A percentile compares a stretch with the other conserved stretches of the same genome.
These are phyloP conservation scores for Arctium lappa DNA, from an alignment of 129 eudicot species.

Conservation along the genomic window DNA sequence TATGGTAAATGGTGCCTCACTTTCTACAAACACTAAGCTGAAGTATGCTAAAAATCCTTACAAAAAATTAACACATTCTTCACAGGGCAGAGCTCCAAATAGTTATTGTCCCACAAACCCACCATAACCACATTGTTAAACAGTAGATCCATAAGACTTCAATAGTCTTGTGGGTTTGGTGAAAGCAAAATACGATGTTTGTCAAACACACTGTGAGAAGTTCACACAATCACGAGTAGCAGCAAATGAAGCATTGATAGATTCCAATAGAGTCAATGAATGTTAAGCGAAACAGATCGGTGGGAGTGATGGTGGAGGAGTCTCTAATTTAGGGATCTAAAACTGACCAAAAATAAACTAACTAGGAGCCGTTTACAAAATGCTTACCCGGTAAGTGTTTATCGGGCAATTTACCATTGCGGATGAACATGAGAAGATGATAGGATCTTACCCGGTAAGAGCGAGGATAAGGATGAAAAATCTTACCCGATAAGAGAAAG, in stretches of 20 bases:
- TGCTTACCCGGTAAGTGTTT: too few species aligned
- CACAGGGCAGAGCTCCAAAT: slow-evolving; percentile 12
- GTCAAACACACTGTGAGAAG: background rate
- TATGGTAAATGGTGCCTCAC: slow-evolving; percentile 11
- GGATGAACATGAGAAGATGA: too few species aligned
- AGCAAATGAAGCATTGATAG: slow-evolving; percentile 1
- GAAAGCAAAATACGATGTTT: background rate
- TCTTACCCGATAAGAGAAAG: too few species aligned
- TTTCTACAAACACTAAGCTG: slow-evolving; percentile 10
- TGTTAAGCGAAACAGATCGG: background rate
- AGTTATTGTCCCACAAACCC: background rate
- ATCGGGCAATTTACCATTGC: too few species aligned
- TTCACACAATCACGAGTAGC: slow-evolving; percentile 12
- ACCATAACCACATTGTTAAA: background rate
- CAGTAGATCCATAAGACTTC: background rate
- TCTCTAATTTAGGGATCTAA: slow-evolving; percentile 25
- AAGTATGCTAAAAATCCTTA: background rate
- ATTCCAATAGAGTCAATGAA: background rate
- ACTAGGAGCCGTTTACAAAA: too few species aligned
- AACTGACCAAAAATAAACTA: background rate
- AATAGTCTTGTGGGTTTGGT: background rate
- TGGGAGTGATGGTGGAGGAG: background rate
- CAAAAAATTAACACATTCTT: background rate
- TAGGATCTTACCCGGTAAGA: too few species aligned
- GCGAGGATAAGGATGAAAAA: too few species aligned